Evolutionary conservation across 139 green algal genomes (phyloP).

Genomic region (Trebouxia sp.): DNA sequence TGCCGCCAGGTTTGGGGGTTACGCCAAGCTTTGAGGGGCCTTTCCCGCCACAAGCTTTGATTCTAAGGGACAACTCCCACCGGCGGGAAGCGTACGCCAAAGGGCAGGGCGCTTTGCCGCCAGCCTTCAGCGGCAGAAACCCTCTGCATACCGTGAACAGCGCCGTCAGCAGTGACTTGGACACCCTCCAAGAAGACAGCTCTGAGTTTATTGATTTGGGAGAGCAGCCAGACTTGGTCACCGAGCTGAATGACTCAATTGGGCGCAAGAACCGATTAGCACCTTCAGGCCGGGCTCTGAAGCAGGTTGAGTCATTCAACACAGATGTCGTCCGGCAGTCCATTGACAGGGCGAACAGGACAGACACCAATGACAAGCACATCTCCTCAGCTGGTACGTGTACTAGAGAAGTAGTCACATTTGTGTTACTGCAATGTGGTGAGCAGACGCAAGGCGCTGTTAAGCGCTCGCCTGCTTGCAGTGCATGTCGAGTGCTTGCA

Average conservation of each 20-base stretch:
- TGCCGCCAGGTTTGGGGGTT: background rate
- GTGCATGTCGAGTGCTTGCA: too few species aligned
- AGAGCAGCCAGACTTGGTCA: background rate
- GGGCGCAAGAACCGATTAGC: background rate
- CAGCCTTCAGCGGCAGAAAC: background rate
- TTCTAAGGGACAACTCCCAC: constrained; percentile 23
- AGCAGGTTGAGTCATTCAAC: constrained; percentile 24
- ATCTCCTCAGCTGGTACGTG: background rate
- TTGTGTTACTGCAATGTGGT: too few species aligned
- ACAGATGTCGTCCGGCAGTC: constrained; percentile 20
- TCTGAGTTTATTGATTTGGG: background rate
- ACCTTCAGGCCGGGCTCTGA: background rate
- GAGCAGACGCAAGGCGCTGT: too few species aligned
- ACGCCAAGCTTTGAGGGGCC: background rate
- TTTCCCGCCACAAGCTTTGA: constrained; percentile 10
- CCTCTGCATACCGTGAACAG: background rate
- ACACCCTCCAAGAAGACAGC: background rate
- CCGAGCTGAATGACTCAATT: background rate
- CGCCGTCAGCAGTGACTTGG: constrained; percentile 11
- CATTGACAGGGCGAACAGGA: background rate
- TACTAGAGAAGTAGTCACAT: too few species aligned
- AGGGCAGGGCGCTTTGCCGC: constrained; percentile 14
- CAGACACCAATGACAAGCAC: constrained; percentile 18
- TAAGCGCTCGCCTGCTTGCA: too few species aligned
- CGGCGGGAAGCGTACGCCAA: constrained; percentile 24